These are phyloP conservation scores for Kondoa malvinella DNA, from an alignment of 768 basidiomycete species.

Conservation along the genomic window DNA sequence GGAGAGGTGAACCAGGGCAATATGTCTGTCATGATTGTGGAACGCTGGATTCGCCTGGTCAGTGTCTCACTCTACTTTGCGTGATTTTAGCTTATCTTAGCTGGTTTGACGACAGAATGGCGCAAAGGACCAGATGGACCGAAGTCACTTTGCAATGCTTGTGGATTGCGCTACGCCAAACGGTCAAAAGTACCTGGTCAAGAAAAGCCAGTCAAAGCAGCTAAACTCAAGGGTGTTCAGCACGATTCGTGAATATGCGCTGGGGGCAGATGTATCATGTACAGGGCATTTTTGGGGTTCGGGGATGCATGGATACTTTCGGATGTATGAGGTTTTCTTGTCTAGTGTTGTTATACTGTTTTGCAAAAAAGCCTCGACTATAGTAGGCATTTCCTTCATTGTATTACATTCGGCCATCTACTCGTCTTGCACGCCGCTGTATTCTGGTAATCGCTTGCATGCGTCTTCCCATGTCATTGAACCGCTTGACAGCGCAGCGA, in stretches of 20 bases:
- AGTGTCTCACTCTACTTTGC: not conserved
- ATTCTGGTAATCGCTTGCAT: conserved; percentile 49
- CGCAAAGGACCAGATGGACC: conserved; percentile 20
- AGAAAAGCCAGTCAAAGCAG: not conserved
- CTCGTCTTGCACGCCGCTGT: conserved; percentile 78
- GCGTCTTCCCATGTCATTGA: conserved; percentile 61
- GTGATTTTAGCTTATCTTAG: not conserved
- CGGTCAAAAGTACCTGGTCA: not conserved
- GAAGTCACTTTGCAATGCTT: conserved; percentile 22
- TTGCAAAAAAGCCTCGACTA: no score
- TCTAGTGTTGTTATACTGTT: no score
- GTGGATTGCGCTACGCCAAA: conserved; percentile 10
- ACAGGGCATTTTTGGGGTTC: no score
- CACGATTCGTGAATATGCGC: no score
- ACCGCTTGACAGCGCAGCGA: conserved; percentile 62
- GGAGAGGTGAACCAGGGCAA: conserved; percentile 22
- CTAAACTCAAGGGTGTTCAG: not conserved
- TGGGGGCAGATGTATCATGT: no score
- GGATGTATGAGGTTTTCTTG: no score
- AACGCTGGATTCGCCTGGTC: conserved; percentile 74
- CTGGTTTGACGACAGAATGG: not conserved
- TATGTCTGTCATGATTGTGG: conserved; percentile 45
- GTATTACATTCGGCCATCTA: not conserved
- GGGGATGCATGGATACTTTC: no score
- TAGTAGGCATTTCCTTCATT: not conserved